phyloP scores from a whole-genome alignment of 805 yeast genomes.

The Saccharomyces cerevisiae region DNA sequence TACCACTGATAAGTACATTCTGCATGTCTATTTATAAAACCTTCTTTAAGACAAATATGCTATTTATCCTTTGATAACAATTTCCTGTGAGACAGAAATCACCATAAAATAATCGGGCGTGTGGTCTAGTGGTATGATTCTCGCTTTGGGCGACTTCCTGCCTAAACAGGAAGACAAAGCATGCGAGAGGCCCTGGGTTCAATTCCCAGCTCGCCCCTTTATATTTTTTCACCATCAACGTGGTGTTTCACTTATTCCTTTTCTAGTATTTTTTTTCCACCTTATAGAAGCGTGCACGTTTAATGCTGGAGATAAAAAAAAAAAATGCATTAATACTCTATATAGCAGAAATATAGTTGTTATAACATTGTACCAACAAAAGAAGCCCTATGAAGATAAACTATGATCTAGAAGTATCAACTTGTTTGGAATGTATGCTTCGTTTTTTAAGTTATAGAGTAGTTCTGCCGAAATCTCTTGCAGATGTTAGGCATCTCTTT shows the following conservation, averaged over 20 bases:
- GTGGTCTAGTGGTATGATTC: slow-evolving; percentile 51
- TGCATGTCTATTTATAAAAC: too few relatives aligned
- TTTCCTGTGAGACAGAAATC: too few relatives aligned
- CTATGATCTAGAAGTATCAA: neutral
- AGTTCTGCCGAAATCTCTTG: neutral
- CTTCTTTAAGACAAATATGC: too few relatives aligned
- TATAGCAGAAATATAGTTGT: neutral
- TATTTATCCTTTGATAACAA: too few relatives aligned
- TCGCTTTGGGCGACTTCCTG: slow-evolving; percentile 37
- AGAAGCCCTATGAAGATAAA: neutral
- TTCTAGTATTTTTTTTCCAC: too few relatives aligned
- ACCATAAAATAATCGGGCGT: slow-evolving; percentile 21
- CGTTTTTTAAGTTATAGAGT: neutral
- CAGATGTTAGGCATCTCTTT: neutral
- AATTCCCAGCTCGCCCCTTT: slow-evolving; percentile 38
- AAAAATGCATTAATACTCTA: neutral
- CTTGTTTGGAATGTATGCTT: neutral
- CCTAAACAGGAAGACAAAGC: slow-evolving; percentile 3
- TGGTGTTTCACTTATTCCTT: too few relatives aligned
- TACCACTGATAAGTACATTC: too few relatives aligned
- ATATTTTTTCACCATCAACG: too few relatives aligned
- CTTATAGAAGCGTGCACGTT: too few relatives aligned
- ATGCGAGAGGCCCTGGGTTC: slow-evolving; percentile 52
- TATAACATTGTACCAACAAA: neutral
- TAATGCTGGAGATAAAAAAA: too few relatives aligned